phyloP scores from a whole-genome alignment of 2,329 filamentous ascomycete genomes.

The Ilyonectria mors-panacis region DNA sequence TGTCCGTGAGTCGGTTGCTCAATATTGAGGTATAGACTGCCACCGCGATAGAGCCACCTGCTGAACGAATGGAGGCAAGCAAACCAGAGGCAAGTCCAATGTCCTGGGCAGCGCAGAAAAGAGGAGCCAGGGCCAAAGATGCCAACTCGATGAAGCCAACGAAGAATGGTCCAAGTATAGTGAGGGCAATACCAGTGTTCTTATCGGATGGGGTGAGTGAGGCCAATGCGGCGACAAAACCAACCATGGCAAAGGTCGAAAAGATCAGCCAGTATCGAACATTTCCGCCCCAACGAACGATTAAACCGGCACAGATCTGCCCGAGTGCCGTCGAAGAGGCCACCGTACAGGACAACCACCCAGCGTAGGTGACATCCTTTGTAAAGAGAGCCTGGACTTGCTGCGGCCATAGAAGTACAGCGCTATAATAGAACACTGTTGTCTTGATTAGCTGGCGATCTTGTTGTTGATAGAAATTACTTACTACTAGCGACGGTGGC shows the following conservation, averaged over 20 bases:
- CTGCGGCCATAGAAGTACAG: conserved; percentile 55
- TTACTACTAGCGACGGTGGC: conserved; percentile 53
- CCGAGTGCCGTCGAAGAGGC: conserved; percentile 53
- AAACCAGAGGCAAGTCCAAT: conserved; percentile 59
- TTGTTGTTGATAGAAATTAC: conserved; percentile 35
- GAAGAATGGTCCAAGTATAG: conserved; percentile 55
- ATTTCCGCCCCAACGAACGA: conserved; percentile 54
- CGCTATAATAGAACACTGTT: conserved; percentile 38
- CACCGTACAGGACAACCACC: conserved; percentile 57
- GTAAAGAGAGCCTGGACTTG: conserved; percentile 55
- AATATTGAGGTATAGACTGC: conserved; percentile 59
- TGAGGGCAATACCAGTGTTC: conserved; percentile 52
- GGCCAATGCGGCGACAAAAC: conserved; percentile 53
- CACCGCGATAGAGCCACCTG: conserved; percentile 55
- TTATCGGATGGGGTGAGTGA: conserved; percentile 52
- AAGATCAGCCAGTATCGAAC: conserved; percentile 56
- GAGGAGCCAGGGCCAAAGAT: conserved; percentile 53
- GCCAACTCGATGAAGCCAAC: conserved; percentile 55
- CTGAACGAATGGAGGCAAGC: conserved; percentile 57
- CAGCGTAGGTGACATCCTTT: conserved; percentile 52
- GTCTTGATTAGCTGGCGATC: neutral
- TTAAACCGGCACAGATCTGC: conserved; percentile 51
- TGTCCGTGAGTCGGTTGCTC: conserved; percentile 53
- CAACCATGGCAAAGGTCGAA: conserved; percentile 55
- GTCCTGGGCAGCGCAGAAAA: conserved; percentile 56